Evolutionary conservation across 176 grass and related monocot genomes (phyloP).

Genomic region (Alopecurus myosuroides): DNA sequence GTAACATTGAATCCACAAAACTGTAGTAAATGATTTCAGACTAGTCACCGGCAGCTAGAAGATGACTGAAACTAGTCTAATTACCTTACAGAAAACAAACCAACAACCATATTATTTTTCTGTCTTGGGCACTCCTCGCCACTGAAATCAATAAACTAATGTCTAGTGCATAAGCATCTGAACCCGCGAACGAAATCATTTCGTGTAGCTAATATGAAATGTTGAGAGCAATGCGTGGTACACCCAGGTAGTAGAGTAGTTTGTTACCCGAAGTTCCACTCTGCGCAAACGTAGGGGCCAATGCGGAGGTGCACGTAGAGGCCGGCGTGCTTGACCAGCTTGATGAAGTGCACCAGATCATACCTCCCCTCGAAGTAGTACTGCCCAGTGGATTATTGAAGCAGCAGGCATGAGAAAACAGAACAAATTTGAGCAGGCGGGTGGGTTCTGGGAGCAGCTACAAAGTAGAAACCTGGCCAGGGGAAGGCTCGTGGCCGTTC

Average conservation of each 20-base stretch:
- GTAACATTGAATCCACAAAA: background rate
- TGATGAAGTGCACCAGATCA: slow-evolving; percentile 92
- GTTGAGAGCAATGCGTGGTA: slow-evolving; percentile 8
- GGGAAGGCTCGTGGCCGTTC: slow-evolving; percentile 92
- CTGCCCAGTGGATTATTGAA: slow-evolving; percentile 38
- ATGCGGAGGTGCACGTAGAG: slow-evolving; percentile 96
- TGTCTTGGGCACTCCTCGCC: background rate
- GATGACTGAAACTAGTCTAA: background rate
- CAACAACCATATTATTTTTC: too few relatives aligned
- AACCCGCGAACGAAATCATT: background rate
- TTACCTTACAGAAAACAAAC: background rate
- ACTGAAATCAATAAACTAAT: background rate
- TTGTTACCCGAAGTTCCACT: slow-evolving; percentile 97
- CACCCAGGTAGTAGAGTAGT: background rate
- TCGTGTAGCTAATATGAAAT: background rate
- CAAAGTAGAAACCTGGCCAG: slow-evolving; percentile 86
- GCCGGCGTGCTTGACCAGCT: slow-evolving; percentile 76
- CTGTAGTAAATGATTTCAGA: background rate
- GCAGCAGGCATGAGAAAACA: slow-evolving; percentile 3
- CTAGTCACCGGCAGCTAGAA: background rate
- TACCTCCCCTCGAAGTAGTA: slow-evolving; percentile 96
- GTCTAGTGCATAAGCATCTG: background rate
- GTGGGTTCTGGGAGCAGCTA: slow-evolving; percentile 4
- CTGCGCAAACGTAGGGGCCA: slow-evolving; percentile 94
- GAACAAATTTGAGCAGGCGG: background rate